A percentile compares a stretch with the other conserved stretches of the same genome.
Conservation (phyloP, 495 filamentous ascomycete genomes). For the Xylaria longipes region DNA sequence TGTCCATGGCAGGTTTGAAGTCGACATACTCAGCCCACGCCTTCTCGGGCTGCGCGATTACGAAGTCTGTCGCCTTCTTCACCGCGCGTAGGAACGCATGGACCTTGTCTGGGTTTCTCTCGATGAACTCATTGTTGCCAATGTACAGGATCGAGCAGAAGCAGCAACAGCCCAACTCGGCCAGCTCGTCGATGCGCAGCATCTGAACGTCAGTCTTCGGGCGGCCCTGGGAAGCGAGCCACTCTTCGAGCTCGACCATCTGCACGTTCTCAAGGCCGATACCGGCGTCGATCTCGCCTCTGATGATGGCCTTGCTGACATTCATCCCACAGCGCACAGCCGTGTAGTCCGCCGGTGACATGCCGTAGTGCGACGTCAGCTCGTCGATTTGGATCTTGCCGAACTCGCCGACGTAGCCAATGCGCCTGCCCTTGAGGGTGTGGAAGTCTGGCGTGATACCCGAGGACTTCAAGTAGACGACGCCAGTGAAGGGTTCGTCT, state of each 20-base stretch:
- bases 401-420: slow-evolving; percentile 76
- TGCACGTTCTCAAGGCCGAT: slow-evolving; percentile 77
- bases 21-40: slow-evolving; percentile 71
- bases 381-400: slow-evolving; percentile 81
- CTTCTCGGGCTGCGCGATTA: slow-evolving; percentile 62
- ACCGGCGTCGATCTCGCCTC: slow-evolving; percentile 69
- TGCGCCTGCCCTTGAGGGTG: slow-evolving; percentile 69
- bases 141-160: slow-evolving; percentile 80
- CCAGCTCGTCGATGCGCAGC: slow-evolving; percentile 76
- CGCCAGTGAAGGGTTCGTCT: slow-evolving; percentile 75
- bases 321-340: slow-evolving; percentile 65
- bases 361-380: slow-evolving; percentile 74
- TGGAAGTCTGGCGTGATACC: slow-evolving; percentile 67
- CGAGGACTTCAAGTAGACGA: slow-evolving; percentile 71
- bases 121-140: slow-evolving; percentile 66
- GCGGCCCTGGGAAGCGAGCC: slow-evolving; percentile 65
- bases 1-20: slow-evolving; percentile 71
- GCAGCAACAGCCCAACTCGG: slow-evolving; percentile 75
- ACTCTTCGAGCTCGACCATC: slow-evolving; percentile 76
- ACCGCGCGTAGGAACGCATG: slow-evolving; percentile 66
- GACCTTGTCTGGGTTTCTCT: slow-evolving; percentile 64
- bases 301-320: slow-evolving; percentile 61
- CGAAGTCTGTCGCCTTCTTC: slow-evolving; percentile 70
- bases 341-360: slow-evolving; percentile 72
- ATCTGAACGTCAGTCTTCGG: slow-evolving; percentile 69